phyloP scores from a whole-genome alignment of 2,329 filamentous ascomycete genomes.

The Fusarium kyushuense region DNA sequence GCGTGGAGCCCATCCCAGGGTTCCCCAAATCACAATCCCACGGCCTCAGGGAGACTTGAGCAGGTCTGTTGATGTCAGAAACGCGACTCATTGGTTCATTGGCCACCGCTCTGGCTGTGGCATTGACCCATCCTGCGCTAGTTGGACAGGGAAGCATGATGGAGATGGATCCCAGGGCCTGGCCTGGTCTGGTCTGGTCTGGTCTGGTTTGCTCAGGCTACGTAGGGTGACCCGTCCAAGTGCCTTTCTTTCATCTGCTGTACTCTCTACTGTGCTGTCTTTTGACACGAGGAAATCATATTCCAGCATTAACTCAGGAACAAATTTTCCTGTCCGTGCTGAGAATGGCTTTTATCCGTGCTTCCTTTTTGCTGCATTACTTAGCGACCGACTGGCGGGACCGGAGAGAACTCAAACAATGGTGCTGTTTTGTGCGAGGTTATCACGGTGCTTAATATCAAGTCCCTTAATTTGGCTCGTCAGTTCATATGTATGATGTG shows the following conservation, averaged over 20 bases:
- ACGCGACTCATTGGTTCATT: constrained; percentile 44
- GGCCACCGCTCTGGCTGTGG: constrained; percentile 42
- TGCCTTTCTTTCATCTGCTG: constrained; percentile 21
- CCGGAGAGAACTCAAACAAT: constrained; percentile 34
- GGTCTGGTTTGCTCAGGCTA: neutral
- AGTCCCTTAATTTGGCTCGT: constrained; percentile 37
- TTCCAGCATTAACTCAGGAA: constrained; percentile 35
- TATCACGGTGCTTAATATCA: constrained; percentile 22
- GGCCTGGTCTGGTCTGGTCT: constrained; percentile 2
- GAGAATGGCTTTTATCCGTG: constrained; percentile 30
- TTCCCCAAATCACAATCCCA: constrained; percentile 49
- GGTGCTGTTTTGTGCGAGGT: constrained; percentile 35
- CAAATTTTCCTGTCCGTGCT: constrained; percentile 29
- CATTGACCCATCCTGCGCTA: constrained; percentile 51
- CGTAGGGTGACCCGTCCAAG: constrained; percentile 33
- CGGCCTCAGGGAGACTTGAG: constrained; percentile 43
- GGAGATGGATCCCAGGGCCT: constrained; percentile 41
- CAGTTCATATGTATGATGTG: constrained; percentile 19
- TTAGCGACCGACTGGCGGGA: constrained; percentile 30
- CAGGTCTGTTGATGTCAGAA: constrained; percentile 49
- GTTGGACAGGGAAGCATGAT: constrained; percentile 9
- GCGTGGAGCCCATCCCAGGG: constrained; percentile 47
- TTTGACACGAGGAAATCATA: constrained; percentile 1
- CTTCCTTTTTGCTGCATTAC: constrained; percentile 30
- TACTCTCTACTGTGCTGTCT: constrained; percentile 6